These are phyloP conservation scores for Aspergillus sojae DNA, from an alignment of 2,329 filamentous ascomycete genomes.

Conservation along the genomic window DNA sequence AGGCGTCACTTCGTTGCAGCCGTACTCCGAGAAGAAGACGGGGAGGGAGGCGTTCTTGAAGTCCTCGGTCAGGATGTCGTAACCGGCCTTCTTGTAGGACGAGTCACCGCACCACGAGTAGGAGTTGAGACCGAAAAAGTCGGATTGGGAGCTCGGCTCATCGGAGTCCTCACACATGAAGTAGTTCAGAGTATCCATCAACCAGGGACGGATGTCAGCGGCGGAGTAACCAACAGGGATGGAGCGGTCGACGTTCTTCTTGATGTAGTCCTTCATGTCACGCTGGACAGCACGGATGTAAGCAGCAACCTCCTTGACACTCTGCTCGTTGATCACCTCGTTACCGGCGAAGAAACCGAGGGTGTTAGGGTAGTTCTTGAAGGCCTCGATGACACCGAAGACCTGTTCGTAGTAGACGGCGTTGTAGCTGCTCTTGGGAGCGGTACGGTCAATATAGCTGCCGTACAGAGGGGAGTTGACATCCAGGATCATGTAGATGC, in stretches of 20 bases:
- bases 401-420: conserved; percentile 59
- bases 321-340: conserved; percentile 68
- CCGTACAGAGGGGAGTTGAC: conserved; percentile 64
- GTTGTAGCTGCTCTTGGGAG: conserved; percentile 59
- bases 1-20: conserved; percentile 62
- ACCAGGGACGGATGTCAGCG: conserved; percentile 63
- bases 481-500: conserved; percentile 68
- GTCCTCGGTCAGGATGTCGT: conserved; percentile 59
- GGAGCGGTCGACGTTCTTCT: conserved; percentile 56
- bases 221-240: conserved; percentile 72
- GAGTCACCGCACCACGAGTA: conserved; percentile 70
- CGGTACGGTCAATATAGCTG: conserved; percentile 58
- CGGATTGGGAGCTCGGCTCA: conserved; percentile 56
- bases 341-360: conserved; percentile 70
- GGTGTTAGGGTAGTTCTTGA: conserved; percentile 67
- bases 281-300: conserved; percentile 65
- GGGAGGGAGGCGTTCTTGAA: conserved; percentile 62
- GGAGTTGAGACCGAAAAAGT: conserved; percentile 69
- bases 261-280: conserved; percentile 70
- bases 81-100: conserved; percentile 57
- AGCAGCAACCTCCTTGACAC: conserved; percentile 55
- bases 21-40: conserved; percentile 69
- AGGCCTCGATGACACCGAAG: conserved; percentile 66
- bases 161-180: conserved; percentile 58
- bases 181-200: conserved; percentile 64